These are phyloP conservation scores for Blastocladiella emersonii DNA, from an alignment of 371 early-diverging fungal species.

Conservation along the genomic window DNA sequence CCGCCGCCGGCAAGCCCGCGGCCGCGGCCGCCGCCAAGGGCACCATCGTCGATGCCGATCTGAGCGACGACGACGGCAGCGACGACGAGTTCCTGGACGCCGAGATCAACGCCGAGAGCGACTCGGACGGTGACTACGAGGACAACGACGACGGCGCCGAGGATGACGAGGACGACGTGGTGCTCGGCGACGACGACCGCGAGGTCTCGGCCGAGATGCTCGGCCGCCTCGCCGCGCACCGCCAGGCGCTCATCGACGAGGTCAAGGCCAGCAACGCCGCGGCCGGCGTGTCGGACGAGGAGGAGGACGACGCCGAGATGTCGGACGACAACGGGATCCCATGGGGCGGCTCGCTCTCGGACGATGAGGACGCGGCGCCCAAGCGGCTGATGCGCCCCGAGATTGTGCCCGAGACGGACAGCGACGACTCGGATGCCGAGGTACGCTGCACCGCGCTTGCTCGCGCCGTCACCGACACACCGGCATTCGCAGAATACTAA, in stretches of 20 bases:
- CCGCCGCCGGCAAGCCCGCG: too few relatives aligned
- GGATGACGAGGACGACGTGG: constrained; percentile 15
- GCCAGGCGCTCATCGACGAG: neutral
- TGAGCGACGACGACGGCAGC: neutral
- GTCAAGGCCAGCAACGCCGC: constrained; percentile 9
- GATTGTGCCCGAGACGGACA: constrained; percentile 4
- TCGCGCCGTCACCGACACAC: neutral
- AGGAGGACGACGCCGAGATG: neutral
- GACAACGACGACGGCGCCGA: constrained; percentile 19
- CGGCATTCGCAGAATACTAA: neutral
- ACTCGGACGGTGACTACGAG: constrained; percentile 11
- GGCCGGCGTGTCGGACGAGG: neutral
- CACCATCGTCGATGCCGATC: too few relatives aligned
- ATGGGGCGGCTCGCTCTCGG: neutral
- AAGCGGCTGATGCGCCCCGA: neutral
- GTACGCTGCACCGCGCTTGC: neutral
- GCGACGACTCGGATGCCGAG: constrained; percentile 5
- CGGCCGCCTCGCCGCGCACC: neutral
- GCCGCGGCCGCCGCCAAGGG: too few relatives aligned
- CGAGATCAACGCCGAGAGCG: neutral
- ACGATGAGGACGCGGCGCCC: neutral
- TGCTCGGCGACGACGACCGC: constrained; percentile 8
- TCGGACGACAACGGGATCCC: neutral
- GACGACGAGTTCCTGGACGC: neutral
- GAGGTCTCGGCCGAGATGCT: neutral